Conservation (phyloP, 495 filamentous ascomycete species). For the Penicillium salamii region DNA sequence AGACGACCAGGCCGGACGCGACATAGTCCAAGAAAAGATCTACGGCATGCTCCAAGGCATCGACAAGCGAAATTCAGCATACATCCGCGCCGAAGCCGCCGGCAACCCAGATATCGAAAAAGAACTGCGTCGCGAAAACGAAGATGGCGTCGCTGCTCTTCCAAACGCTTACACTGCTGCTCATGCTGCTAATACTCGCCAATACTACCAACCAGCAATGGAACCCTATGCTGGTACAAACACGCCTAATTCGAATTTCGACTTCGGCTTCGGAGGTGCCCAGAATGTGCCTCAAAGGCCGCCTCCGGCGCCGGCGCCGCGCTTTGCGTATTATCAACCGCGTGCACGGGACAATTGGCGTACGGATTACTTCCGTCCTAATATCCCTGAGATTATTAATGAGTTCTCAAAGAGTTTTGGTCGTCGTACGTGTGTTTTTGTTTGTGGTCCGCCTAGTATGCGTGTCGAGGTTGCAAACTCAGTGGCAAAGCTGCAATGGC, state of each 20-base stretch:
- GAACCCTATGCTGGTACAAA: conserved; percentile 6
- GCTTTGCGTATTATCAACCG: conserved; percentile 71
- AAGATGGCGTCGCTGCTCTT: conserved; percentile 80
- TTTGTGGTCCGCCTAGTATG: conserved; percentile 87
- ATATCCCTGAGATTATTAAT: conserved; percentile 78
- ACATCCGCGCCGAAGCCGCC: conserved; percentile 75
- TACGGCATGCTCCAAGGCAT: conserved; percentile 79
- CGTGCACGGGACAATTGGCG: conserved; percentile 79
- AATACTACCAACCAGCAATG: conserved; percentile 14
- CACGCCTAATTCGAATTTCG: conserved; percentile 18
- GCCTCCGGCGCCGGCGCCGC: conserved; percentile 66
- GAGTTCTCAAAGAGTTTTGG: conserved; percentile 79
- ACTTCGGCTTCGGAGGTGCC: conserved; percentile 28
- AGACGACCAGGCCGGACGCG: conserved; percentile 54
- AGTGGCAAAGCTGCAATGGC: conserved; percentile 76
- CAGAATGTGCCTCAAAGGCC: conserved; percentile 13
- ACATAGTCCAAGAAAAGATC: conserved; percentile 74
- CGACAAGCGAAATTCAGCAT: conserved; percentile 74
- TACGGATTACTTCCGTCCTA: conserved; percentile 89
- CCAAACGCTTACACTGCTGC: conserved; percentile 47
- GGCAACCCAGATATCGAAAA: conserved; percentile 76
- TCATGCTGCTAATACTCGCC: conserved; percentile 13
- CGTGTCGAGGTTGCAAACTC: conserved; percentile 79
- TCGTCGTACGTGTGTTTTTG: conserved; percentile 83
- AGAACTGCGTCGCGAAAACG: conserved; percentile 78